Evolutionary conservation across 106 monocot genomes (phyloP).

Genomic region (Dendrobium huoshanense): DNA sequence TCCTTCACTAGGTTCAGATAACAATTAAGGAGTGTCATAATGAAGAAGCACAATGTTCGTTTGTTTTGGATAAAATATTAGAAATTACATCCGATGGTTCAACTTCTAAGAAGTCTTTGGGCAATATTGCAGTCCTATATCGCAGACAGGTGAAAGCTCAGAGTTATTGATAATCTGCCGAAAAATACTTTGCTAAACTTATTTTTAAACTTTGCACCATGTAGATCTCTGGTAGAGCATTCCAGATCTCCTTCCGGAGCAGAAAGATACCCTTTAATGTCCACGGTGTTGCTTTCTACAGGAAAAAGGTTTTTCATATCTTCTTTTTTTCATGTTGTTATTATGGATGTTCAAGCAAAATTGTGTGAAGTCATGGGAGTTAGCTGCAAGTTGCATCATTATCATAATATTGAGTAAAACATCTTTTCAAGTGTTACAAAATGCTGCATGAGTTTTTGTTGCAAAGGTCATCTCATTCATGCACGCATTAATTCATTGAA

Average conservation of each 20-base stretch:
- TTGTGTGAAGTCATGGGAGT: background rate
- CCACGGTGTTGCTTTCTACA: slow-evolving; percentile 94
- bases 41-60: slow-evolving; percentile 87
- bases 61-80: slow-evolving; percentile 89
- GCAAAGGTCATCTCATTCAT: background rate
- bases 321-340: background rate
- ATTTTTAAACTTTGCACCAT: slow-evolving; percentile 6
- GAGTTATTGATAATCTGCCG: background rate
- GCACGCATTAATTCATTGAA: background rate
- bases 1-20: slow-evolving; percentile 54
- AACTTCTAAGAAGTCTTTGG: slow-evolving; percentile 37
- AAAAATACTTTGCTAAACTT: background rate
- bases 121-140: slow-evolving; percentile 73
- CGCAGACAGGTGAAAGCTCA: slow-evolving; percentile 60
- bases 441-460: background rate
- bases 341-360: background rate
- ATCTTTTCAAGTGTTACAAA: background rate
- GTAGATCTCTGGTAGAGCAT: slow-evolving; percentile 87
- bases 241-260: slow-evolving; percentile 71
- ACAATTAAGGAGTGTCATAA: slow-evolving; percentile 78
- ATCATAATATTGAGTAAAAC: background rate
- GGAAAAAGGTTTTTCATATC: slow-evolving; percentile 69
- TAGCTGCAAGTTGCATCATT: background rate
- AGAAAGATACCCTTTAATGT: slow-evolving; percentile 87
- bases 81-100: slow-evolving; percentile 60